Evolutionary conservation across 192 early-diverging fungal species (phyloP).

Genomic region (Mortierella alpina): DNA sequence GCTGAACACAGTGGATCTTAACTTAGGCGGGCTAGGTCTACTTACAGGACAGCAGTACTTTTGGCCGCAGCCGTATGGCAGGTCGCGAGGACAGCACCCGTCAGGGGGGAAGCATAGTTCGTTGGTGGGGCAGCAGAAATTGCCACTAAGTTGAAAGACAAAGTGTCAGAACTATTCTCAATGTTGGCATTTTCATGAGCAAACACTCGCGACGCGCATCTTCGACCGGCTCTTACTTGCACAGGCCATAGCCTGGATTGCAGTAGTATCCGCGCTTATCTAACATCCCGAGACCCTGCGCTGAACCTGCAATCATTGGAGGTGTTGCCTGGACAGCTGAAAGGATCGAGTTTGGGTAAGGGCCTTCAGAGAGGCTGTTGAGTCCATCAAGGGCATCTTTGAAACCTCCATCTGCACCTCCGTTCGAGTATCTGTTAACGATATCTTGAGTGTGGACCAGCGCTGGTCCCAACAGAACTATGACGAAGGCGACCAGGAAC

Average conservation of each 20-base stretch:
- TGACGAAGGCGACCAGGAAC: conserved; percentile 5
- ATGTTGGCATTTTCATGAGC: too few relatives aligned
- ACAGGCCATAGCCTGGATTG: conserved; percentile 24
- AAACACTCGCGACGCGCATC: neutral
- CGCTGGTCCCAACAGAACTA: conserved; percentile 8
- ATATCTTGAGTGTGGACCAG: conserved; percentile 8
- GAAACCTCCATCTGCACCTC: conserved; percentile 2
- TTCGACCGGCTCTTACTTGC: conserved; percentile 16
- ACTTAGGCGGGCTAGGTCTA: neutral
- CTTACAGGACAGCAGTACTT: conserved; percentile 41
- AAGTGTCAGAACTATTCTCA: neutral
- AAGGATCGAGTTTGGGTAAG: conserved; percentile 14
- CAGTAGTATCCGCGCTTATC: conserved; percentile 15
- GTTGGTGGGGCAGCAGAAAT: conserved; percentile 8
- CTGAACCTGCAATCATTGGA: neutral
- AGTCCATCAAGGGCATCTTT: conserved; percentile 12
- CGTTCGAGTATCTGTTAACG: neutral
- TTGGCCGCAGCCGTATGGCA: conserved; percentile 6
- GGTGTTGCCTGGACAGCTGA: neutral
- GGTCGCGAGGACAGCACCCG: conserved; percentile 4
- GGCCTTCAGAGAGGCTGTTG: conserved; percentile 6
- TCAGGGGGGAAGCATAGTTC: neutral
- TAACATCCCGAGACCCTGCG: neutral
- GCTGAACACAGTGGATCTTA: neutral
- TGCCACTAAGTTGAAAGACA: neutral